phyloP scores from a whole-genome alignment of 305 asterid species.

The Solanum aculeatissimum region DNA sequence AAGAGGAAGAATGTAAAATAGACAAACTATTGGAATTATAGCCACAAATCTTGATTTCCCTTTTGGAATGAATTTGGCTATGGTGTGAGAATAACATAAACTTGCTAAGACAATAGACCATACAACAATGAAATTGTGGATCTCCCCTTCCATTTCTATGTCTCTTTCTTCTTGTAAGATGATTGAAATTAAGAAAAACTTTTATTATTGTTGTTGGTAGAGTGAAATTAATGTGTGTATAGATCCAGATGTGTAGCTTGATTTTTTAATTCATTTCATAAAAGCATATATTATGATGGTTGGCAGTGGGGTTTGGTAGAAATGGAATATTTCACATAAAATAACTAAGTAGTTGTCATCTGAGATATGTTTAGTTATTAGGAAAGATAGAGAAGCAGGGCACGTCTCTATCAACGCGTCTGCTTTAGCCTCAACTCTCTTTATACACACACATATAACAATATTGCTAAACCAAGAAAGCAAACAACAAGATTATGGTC shows the following conservation, averaged over 20 bases:
- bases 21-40: slow-evolving; percentile 19
- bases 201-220: background rate
- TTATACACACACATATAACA: background rate
- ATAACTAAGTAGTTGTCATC: background rate
- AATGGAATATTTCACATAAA: background rate
- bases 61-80: slow-evolving; percentile 17
- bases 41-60: slow-evolving; percentile 23
- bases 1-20: slow-evolving; percentile 27
- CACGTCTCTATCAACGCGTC: too few relatives aligned
- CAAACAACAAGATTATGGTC: background rate
- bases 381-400: background rate
- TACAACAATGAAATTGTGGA: slow-evolving; percentile 11
- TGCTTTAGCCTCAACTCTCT: too few relatives aligned
- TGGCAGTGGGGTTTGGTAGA: background rate
- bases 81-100: slow-evolving; percentile 27
- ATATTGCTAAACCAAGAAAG: background rate
- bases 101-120: slow-evolving; percentile 12
- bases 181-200: background rate
- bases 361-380: background rate
- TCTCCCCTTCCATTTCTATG: background rate
- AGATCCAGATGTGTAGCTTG: background rate
- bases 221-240: too few relatives aligned
- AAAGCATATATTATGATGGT: background rate
- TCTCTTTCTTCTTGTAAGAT: background rate
- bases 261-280: background rate